Evolutionary conservation across 179 eudicot genomes (phyloP).

Genomic region (Camellia oleifera): DNA sequence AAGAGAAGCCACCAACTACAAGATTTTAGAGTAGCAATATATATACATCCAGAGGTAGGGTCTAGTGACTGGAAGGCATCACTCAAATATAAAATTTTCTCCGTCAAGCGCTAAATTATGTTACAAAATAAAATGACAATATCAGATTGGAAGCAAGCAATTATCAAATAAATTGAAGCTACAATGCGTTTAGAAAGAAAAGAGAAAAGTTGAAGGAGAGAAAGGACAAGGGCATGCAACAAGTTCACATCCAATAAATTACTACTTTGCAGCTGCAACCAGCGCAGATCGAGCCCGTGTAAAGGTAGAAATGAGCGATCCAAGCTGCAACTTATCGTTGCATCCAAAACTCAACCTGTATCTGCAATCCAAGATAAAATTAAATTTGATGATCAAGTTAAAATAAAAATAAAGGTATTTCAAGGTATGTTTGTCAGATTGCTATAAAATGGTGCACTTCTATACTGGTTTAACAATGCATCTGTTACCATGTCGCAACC

Average conservation of each 20-base stretch:
- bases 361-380: slow-evolving; percentile 39
- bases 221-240: neutral
- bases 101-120: too few species aligned
- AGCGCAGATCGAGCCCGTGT: slow-evolving; percentile 76
- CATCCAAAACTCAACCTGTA: slow-evolving; percentile 88
- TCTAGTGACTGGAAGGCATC: too few species aligned
- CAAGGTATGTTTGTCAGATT: neutral
- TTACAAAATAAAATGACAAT: too few species aligned
- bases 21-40: too few species aligned
- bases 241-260: too few species aligned
- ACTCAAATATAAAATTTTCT: too few species aligned
- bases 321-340: slow-evolving; percentile 88
- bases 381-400: neutral
- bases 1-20: too few species aligned
- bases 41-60: too few species aligned
- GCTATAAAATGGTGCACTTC: slow-evolving; percentile 2
- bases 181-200: too few species aligned
- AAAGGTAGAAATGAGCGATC: slow-evolving; percentile 76
- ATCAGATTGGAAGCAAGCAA: too few species aligned
- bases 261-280: slow-evolving; percentile 80
- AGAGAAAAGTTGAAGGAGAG: too few species aligned
- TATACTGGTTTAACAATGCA: neutral
- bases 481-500: neutral
- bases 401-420: neutral
- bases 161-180: too few species aligned